A percentile compares a stretch with the other conserved stretches of the same genome.
Conservation (phyloP, 495 filamentous ascomycete species). For the Podospora pseudopauciseta region DNA sequence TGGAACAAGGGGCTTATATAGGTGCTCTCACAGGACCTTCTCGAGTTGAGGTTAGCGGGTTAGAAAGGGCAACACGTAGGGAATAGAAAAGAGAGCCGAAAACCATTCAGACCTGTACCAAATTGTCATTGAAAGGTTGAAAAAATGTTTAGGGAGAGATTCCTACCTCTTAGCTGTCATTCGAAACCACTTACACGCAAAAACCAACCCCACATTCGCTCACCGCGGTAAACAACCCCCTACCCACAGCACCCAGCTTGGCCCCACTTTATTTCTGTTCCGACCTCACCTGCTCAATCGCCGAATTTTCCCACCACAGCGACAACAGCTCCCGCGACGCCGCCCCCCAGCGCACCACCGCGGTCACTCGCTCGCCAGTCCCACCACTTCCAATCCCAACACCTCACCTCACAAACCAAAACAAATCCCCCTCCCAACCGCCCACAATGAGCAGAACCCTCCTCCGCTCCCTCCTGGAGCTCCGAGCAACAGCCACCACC, state of each 20-base stretch:
- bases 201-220: neutral
- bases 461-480: slow-evolving; percentile 48
- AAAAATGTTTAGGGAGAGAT: no score
- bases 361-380: neutral
- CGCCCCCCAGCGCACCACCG: slow-evolving; percentile 7
- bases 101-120: no score
- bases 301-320: slow-evolving; percentile 18
- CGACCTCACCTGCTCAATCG: slow-evolving; percentile 17
- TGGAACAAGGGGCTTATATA: no score
- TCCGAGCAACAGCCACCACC: slow-evolving; percentile 31
- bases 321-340: slow-evolving; percentile 7
- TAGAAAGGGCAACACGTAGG: no score
- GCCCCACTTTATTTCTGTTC: slow-evolving; percentile 3
- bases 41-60: no score
- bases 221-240: neutral
- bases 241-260: neutral
- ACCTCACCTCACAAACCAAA: slow-evolving; percentile 3
- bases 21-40: no score
- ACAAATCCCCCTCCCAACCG: neutral
- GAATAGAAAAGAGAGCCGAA: no score
- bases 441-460: slow-evolving; percentile 44
- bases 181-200: neutral
- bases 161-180: neutral
- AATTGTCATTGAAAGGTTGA: no score
- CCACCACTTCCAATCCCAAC: neutral